These are phyloP conservation scores for Trichoderma citrinoviride DNA, from an alignment of 2,329 filamentous ascomycete species.

Conservation along the genomic window DNA sequence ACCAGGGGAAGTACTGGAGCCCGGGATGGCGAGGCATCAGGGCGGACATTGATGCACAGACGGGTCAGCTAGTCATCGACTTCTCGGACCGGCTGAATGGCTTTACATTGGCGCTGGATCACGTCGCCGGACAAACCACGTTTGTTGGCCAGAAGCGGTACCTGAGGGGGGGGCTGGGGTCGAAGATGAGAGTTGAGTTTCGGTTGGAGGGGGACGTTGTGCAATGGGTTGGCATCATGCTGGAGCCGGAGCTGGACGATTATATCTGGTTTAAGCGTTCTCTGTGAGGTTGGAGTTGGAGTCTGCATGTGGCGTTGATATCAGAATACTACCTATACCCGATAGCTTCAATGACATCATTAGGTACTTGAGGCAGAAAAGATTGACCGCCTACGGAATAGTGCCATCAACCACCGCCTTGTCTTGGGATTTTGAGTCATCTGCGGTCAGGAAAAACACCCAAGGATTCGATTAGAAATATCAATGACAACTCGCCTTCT, in stretches of 20 bases:
- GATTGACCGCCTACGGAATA: no score
- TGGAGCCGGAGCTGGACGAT: slow-evolving; percentile 7
- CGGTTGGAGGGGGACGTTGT: slow-evolving; percentile 21
- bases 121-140: slow-evolving; percentile 24
- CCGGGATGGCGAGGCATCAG: slow-evolving; percentile 29
- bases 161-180: not conserved
- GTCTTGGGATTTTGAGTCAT: no score
- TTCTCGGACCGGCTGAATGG: slow-evolving; percentile 31
- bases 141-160: slow-evolving; percentile 24
- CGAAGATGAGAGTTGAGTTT: slow-evolving; percentile 25
- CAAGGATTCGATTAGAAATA: not conserved
- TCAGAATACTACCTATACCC: no score
- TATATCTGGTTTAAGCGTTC: slow-evolving; percentile 11
- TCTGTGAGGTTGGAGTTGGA: not conserved
- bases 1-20: slow-evolving; percentile 29
- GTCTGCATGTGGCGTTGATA: no score
- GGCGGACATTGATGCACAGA: slow-evolving; percentile 23
- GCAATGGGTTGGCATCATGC: not conserved
- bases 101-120: slow-evolving; percentile 28
- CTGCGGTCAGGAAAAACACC: no score
- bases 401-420: no score
- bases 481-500: not conserved
- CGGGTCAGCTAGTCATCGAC: slow-evolving; percentile 28
- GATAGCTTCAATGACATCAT: no score
- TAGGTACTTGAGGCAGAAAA: no score